A percentile compares a stretch with the other conserved stretches of the same genome.
Conservation (phyloP, 306 rosid genomes). For the Cucumis melo region DNA sequence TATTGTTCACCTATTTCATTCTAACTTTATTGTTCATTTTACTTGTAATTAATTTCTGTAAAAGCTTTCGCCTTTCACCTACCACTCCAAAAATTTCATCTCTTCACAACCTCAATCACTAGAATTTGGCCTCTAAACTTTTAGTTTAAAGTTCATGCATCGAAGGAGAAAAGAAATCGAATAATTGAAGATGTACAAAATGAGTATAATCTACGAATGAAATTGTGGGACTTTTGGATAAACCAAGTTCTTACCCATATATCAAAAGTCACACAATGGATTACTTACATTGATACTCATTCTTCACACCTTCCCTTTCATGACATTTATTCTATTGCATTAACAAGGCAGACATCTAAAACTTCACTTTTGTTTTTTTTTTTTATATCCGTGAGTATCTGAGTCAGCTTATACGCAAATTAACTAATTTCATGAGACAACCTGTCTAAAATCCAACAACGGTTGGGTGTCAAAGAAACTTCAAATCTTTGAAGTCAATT, state of each 20-base stretch:
- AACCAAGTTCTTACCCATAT: background rate
- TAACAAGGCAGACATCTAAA: background rate
- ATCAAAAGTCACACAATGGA: background rate
- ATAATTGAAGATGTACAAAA: background rate
- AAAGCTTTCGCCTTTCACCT: background rate
- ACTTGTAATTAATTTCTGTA: no score
- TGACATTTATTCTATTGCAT: background rate
- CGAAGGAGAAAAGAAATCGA: background rate
- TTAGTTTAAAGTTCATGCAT: background rate
- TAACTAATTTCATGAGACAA: no score
- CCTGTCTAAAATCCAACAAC: no score
- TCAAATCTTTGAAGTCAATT: slow-evolving; percentile 47
- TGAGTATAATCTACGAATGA: background rate
- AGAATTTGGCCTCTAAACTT: background rate
- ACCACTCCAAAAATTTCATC: background rate
- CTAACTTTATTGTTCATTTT: no score
- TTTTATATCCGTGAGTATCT: no score
- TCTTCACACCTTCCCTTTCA: background rate
- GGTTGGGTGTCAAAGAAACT: background rate
- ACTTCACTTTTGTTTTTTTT: slow-evolving; percentile 1
- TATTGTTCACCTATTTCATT: no score
- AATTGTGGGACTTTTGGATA: background rate
- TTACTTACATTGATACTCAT: background rate
- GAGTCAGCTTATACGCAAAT: no score
- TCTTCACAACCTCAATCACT: background rate